Base-by-base conservation (phyloP, 768 basidiomycete species). In the Mycena floridula region DNA sequence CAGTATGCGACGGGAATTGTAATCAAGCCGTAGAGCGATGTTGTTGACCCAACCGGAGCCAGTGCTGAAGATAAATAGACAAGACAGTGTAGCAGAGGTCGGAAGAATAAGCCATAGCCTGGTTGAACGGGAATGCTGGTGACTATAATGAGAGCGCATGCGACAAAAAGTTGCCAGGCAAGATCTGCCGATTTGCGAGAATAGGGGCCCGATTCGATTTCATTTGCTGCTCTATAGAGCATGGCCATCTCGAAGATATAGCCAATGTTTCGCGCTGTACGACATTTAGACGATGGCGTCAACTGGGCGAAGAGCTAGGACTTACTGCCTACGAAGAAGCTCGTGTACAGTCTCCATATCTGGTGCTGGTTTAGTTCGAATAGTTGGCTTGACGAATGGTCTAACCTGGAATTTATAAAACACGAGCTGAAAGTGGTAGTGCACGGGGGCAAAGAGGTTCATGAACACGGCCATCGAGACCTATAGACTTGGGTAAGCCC, bases 1-100 rank as follows among this genome's bases (percentile, higher is more conserved):
- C 82, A 76, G 61, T 84, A 92, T 49, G 65, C 64, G 46, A 86
- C 59, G 1, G 88, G 89, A 48, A 93, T 57, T 15, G 78, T 79
- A 54, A 95, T 45, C 44, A 95, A 73, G 5, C 91, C 91, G 69
- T 89, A 81, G 46, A 94, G 58, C 7, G 84, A 86, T 12, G 86
- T 82, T 54, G 77, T 79, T 7, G 79, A 55, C 21, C 82, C 81
- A 5, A 77, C 72, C 20, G 82, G 79, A 3, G 85, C 75, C 37
- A 89, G 77, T 3, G 72, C 56, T 25, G 84, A 81, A 49, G 74
- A 74, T 46, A 92, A 65, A 61, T 91, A 90, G 25, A 75, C 72
- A 52, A 92, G 63, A 50, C 76, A 75, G 53, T 83, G 64, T 36
- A 88, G 68, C 44, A 92, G 67, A 2, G 89, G 73, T 20, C 79